Base-by-base conservation (phyloP, 108 stramenopile species). In the Cyclotella sp. region DNA sequence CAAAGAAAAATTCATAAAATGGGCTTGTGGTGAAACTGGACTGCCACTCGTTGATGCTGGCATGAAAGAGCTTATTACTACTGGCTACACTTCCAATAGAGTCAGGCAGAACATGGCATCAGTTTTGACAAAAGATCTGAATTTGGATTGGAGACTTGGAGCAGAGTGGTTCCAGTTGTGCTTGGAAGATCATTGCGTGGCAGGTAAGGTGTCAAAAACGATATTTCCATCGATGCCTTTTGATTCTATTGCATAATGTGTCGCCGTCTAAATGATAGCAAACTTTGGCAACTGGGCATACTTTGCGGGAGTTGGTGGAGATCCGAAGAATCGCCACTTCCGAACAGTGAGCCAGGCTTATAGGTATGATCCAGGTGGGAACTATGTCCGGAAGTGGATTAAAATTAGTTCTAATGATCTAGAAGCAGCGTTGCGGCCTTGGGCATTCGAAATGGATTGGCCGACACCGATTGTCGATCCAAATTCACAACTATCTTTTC, bases 211-310 rank as follows among this genome's bases (percentile, higher is more conserved):
- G 24, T 6, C 24, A 21, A 55, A 12, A 22, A 22, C 11, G 11
- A 26, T 24, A 6, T 1, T 0, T 55, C 11, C 11, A 24, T 9
- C n/a, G n/a, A 12, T 1, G 1, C 24, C 21, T 2, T 24, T 24
- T 55, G n/a, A 0, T 55, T 55, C 19, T 24, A 24, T 24, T 24
- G 24, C 15, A 49, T 16, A 49, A 49, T 49, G 18, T 49, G 3
- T 49, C n/a, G 2, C n/a, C 2, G 15, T 61, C 30, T 61, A 4
- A 14, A 34, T 34, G 34, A 34, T 6, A 61, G 82, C 90, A 45
- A 98, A 98, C 70, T 97, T 78, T 72, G 95, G 95, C 4, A 98
- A 97, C 68, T 98, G 96, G 96, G 66, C 86, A 12, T 89, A 93
- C 63, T 94, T 91, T 75, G 90, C 94, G 2, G 97, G 97, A 46